Base-by-base conservation (phyloP, 129 eudicot species). In the Artemisia tridentata region DNA sequence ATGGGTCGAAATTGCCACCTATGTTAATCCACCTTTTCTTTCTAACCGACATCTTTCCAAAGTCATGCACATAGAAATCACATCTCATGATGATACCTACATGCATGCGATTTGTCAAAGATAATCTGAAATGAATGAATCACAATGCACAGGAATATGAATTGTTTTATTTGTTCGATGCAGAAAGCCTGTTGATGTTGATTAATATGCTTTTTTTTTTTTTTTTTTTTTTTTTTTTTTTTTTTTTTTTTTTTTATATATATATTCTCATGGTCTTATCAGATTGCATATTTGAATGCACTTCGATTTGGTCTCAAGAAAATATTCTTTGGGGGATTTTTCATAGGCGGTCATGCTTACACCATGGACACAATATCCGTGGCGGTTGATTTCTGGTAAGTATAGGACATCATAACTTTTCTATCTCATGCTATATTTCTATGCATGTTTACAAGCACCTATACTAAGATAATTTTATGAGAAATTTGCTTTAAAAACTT, bases 351-450 rank as follows among this genome's bases (percentile, higher is more conserved):
- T 50, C 99, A 90, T 82, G 99, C 82, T 8, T 89, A 90, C 61
- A 93, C 99, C 43, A 87, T 93, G 99, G 99, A 93, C 84, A 93
- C 99, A 4, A 90, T 93, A 55, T 90, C 99, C 0, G 99, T 87
- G 49, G 99, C 88, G 21, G 99, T 93, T 64, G 73, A 93, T 77
- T 93, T 83, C 83, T 93, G 98, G 98, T 93, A 89, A 78, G 23
- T 58, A 47, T 41, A 52, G 69, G 63, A 55, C 55, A 69, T 63
- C 20, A 6, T 19, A 27, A 51, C 9, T 60, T 49, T 51, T 50
- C 49, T 29, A 49, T 51, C 23, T 48, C 50, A 31, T 62, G 78
- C 27, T 34, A n/a, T n/a, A n/a, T n/a, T n/a, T n/a, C n/a, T n/a
- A 3, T 6, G 8, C 41, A 34, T 34, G 41, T 3, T 34, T 3